Percentiles rank a stretch among this genome's conserved stretches.
Evolutionary conservation across 2,329 filamentous ascomycete species (phyloP).

Genomic region (Gnomoniopsis smithogilvyi): DNA sequence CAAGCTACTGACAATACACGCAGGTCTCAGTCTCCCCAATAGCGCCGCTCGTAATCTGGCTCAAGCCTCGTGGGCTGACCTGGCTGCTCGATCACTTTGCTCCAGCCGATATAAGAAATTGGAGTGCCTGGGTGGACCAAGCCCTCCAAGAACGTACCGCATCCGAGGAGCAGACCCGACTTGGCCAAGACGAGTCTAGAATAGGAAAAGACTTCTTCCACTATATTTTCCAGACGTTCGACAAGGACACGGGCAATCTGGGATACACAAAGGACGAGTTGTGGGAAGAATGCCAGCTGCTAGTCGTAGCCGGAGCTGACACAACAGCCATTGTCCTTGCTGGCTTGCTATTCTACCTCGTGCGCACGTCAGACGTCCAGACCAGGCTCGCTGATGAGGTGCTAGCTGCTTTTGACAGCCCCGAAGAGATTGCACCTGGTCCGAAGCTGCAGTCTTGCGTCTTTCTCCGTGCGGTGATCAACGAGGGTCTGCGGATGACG

Average conservation of each 20-base stretch:
- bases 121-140: slow-evolving; percentile 20
- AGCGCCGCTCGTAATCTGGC: slow-evolving; percentile 22
- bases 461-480: slow-evolving; percentile 25
- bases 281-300: slow-evolving; percentile 23
- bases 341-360: slow-evolving; percentile 7
- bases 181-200: background rate
- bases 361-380: background rate
- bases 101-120: slow-evolving; percentile 20
- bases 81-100: slow-evolving; percentile 18
- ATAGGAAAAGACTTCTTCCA: slow-evolving; percentile 25
- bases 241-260: slow-evolving; percentile 23
- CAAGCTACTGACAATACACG: background rate
- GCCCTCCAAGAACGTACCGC: slow-evolving; percentile 19
- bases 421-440: background rate
- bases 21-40: slow-evolving; percentile 13
- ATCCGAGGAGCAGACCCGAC: slow-evolving; percentile 10
- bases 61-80: slow-evolving; percentile 24
- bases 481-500: slow-evolving; percentile 23
- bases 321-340: slow-evolving; percentile 13
- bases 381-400: slow-evolving; percentile 5
- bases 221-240: slow-evolving; percentile 20
- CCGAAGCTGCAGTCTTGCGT: slow-evolving; percentile 10
- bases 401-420: background rate
- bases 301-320: slow-evolving; percentile 13
- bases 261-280: slow-evolving; percentile 23